Base-by-base conservation (phyloP, 2,329 filamentous ascomycete genomes). In the Pleoardoris graminearum region DNA sequence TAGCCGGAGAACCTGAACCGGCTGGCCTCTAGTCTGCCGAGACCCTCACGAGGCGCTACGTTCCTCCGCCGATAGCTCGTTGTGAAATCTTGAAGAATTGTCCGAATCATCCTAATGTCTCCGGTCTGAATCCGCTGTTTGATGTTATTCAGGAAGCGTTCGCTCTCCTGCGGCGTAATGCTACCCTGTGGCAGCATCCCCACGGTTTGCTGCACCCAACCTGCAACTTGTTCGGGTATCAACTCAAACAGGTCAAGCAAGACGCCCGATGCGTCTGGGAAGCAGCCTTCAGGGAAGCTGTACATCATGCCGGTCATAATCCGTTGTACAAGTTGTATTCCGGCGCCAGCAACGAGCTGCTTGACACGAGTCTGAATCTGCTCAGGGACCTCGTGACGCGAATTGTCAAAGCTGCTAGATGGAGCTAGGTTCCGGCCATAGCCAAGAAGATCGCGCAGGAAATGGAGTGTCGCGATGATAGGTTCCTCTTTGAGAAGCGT, bases 271-370 rank as follows among this genome's bases (percentile, higher is more conserved):
- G 91, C 92, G 69, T 99, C 94, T 0, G 92, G 87, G 68, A 97
- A 96, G 76, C 92, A 97, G 72, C 97, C 94, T 37, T 90, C 85
- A 0, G 94, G 95, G 76, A 99, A 99, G 0, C 89, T 95, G 72
- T 97, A 97, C 93, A 99, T 97, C 92, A 99, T 96, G 54, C 94
- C 94, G 1, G 92, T 94, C 77, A 99, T 82, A 52, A 96, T 87
- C 58, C 92, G 89, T 75, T 96, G 93, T 7, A 94, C 87, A 23
- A 99, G 80, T 50, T 85, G 78, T 66, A 91, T 87, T 32, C 94
- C 91, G 58, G 91, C 85, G 1, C 80, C 77, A 2, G 81, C 59
- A 21, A 96, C 77, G 47, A 97, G 81, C 54, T 84, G 81, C 72
- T 88, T 89, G 53, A 97, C 88, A 7, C 87, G 82, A 29, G 80